These are phyloP conservation scores for Astrothelium macrocarpum DNA, from an alignment of 495 filamentous ascomycete genomes.

Conservation along the genomic window DNA sequence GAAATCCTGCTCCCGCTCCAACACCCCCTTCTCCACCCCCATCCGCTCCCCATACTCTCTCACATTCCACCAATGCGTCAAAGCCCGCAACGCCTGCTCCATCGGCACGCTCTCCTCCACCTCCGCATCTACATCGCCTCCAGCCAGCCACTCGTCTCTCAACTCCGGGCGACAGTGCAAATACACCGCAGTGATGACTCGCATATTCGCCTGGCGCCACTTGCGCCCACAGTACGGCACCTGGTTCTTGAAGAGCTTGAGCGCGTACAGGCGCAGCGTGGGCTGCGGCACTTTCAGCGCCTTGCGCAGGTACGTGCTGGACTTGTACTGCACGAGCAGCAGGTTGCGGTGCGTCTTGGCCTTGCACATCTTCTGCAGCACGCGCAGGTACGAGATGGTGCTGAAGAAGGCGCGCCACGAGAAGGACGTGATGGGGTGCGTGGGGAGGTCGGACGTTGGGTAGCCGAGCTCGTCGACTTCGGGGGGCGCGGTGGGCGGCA, in stretches of 20 bases:
- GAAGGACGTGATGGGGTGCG: constrained; percentile 78
- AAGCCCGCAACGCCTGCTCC: constrained; percentile 74
- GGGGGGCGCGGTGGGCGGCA: constrained; percentile 39
- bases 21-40: constrained; percentile 52
- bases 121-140: constrained; percentile 80
- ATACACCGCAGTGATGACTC: constrained; percentile 94
- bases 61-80: constrained; percentile 91
- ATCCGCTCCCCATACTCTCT: constrained; percentile 70
- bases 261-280: constrained; percentile 79
- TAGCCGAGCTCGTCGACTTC: constrained; percentile 86
- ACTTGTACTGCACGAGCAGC: constrained; percentile 89
- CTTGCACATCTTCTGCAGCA: constrained; percentile 95
- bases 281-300: constrained; percentile 82
- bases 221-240: constrained; percentile 96
- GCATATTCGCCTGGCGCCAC: constrained; percentile 97
- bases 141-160: constrained; percentile 89
- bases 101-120: constrained; percentile 85
- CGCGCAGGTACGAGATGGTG: constrained; percentile 82
- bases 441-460: constrained; percentile 47
- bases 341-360: constrained; percentile 88
- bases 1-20: constrained; percentile 78
- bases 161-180: constrained; percentile 86
- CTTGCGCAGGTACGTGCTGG: constrained; percentile 77
- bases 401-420: constrained; percentile 92
- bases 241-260: constrained; percentile 97